Evolutionary conservation across 345 rosid genomes (phyloP), one percentile per base, ranked within the genome.

Genomic region (Erodium maritimum): DNA sequence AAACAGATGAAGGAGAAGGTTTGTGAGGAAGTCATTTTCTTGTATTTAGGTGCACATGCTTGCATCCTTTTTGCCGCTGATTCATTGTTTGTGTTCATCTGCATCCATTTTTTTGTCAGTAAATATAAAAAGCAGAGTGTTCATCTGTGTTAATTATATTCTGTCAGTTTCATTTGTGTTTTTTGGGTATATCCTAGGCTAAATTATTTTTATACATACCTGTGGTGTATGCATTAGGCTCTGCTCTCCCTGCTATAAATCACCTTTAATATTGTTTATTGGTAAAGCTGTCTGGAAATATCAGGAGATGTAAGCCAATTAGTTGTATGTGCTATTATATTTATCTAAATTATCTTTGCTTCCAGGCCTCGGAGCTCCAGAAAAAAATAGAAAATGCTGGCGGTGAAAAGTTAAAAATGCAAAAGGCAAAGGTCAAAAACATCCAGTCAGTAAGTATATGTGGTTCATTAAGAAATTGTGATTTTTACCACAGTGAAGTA

Each of bases 301-400:
- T 51, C 20, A 5, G 21, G 21, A 51, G 17, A 10, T 51, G 21
- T 51, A 51, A 17, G 21, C 3, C 21, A 10, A n/a, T 51, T 19
- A 51, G 6, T 17, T 19, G 21, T 20, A 17, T n/a, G 7, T 51
- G 5, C 19, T 51, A 17, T 17, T 51, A 5, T 3, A n/a, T 51
- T 42, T 42, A 42, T 2, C 10, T 51, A 51, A 51, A 55, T 6
- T 17, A 16, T 63, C 50, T 29, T 61, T 72, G 10, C 61, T 72
- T 54, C 50, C 62, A 93, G 99, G 95, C 89, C n/a, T 58, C 61
- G 51, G 81, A 80, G 75, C 88, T 93, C 67, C 99, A 89, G 77
- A 80, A 65, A 63, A 82, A 80, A 72, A 80, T 93, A 79, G 96
- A 91, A 79, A 88, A 85, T 69, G 88, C 88, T 42, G 97, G 95